Evolutionary conservation across 2,329 filamentous ascomycete species (phyloP), one percentile per base, ranked within the genome.

Genomic region (Dactylellina parvicollis): DNA sequence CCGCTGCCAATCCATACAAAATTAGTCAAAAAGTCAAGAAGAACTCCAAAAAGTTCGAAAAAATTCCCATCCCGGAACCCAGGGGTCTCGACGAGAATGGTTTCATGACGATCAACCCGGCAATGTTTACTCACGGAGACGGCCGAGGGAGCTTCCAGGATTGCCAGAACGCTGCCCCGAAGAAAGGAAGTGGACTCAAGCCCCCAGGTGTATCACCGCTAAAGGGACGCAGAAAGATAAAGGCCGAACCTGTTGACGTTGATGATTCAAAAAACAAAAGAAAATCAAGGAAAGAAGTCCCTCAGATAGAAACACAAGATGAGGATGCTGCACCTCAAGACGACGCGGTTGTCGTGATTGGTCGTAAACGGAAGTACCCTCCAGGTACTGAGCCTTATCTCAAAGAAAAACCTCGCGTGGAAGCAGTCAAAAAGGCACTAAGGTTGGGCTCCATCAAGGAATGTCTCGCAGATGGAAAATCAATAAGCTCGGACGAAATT

Each of bases 341-440:
- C 4, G 67, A 72, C 42, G 34, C 59, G 1, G 16, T 72, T 24
- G 46, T 60, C 16, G 55, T 72, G 14, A 72, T 72, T 38, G 67
- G 67, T 30, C 67, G 67, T 12, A 72, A 65, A 30, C 44, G 67
- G 38, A 72, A 72, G 24, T 72, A 72, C 22, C 67, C 67, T 32
- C 67, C 67, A n/a, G 67, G 67, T 24, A 72, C 67, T 3, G 67
- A 72, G 20, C 67, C 67, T 18, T 72, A 72, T 24, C 54, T 72
- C 7, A 72, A 72, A 28, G 67, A 65, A 14, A 28, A 30, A 9
- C 52, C 67, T 9, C 67, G 67, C 9, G 46, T 65, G 7, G 67
- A 72, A 20, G 67, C 67, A 4, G 67, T 72, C 18, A 72, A 72
- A 54, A 72, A 72, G 20, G 67, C 67, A 2, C 38, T 72, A 22